phyloP scores from a whole-genome alignment of 495 filamentous ascomycete species.

The Lophium mytilinum region DNA sequence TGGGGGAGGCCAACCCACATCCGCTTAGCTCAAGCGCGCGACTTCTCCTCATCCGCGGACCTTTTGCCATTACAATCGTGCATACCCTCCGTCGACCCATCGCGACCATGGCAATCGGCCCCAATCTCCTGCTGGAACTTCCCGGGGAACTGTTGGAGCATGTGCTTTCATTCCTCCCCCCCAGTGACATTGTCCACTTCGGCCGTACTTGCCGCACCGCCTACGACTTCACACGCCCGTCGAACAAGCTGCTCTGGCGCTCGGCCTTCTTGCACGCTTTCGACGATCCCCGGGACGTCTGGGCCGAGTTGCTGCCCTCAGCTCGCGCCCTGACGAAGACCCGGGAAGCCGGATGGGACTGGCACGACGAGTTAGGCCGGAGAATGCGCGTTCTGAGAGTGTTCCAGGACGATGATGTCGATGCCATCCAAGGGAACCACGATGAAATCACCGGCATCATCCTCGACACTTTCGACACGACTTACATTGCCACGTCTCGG shows the following conservation, averaged over 20 bases:
- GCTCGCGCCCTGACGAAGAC: conserved; percentile 6
- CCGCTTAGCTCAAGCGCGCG: no score
- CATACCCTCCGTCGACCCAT: no score
- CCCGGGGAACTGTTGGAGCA: not conserved
- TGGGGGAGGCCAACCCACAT: no score
- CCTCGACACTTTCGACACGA: conserved; percentile 12
- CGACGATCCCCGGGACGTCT: conserved; percentile 16
- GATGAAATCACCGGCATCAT: conserved; percentile 5
- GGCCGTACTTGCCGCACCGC: conserved; percentile 14
- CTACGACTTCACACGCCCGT: conserved; percentile 13
- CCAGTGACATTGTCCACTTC: conserved; percentile 11
- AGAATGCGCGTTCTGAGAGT: conserved; percentile 3
- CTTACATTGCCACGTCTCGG: conserved; percentile 1
- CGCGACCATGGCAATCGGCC: no score
- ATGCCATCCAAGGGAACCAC: not conserved
- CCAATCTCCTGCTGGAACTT: no score
- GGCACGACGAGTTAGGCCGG: conserved; percentile 8
- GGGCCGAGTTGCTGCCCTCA: conserved; percentile 7
- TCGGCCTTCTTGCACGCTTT: conserved; percentile 8
- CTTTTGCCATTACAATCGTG: no score
- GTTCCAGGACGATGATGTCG: not conserved
- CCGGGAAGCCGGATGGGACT: conserved; percentile 17
- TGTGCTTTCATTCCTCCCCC: conserved; percentile 11
- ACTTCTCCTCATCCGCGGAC: no score
- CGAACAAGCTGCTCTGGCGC: conserved; percentile 17